phyloP scores from a whole-genome alignment of 2,329 filamentous ascomycete species.

The Pseudogymnoascus sp. region DNA sequence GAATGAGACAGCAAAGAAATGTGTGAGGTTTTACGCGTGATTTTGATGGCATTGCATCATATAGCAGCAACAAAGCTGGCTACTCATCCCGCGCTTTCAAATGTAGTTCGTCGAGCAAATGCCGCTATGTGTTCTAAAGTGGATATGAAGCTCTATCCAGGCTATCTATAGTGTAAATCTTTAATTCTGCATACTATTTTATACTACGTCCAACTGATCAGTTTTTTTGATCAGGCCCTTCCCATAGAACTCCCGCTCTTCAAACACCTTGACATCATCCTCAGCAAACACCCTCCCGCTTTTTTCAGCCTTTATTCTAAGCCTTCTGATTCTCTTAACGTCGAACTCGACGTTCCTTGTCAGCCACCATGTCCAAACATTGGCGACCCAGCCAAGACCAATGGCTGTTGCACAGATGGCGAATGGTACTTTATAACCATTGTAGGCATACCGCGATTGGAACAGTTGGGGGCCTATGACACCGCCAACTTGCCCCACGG shows the following conservation, averaged over 20 bases:
- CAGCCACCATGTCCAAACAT: slow-evolving; percentile 38
- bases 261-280: slow-evolving; percentile 28
- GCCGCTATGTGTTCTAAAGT: background rate
- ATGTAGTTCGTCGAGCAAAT: background rate
- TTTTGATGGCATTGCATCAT: background rate
- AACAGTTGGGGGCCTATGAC: slow-evolving; percentile 41
- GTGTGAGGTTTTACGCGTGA: background rate
- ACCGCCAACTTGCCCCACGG: slow-evolving; percentile 40
- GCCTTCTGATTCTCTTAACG: slow-evolving; percentile 29
- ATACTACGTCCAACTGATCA: background rate
- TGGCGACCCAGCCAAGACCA: slow-evolving; percentile 33
- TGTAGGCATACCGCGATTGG: slow-evolving; percentile 36
- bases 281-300: slow-evolving; percentile 27
- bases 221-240: background rate
- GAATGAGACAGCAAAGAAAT: background rate
- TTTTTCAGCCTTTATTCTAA: slow-evolving; percentile 28
- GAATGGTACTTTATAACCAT: slow-evolving; percentile 36
- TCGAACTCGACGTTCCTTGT: slow-evolving; percentile 37
- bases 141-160: background rate
- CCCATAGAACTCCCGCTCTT: slow-evolving; percentile 22
- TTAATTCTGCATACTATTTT: background rate
- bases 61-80: background rate
- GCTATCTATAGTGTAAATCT: background rate
- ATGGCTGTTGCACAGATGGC: slow-evolving; percentile 34
- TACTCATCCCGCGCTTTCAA: background rate